Conservation (phyloP, 768 basidiomycete genomes). For the Amanita polypyramis region DNA sequence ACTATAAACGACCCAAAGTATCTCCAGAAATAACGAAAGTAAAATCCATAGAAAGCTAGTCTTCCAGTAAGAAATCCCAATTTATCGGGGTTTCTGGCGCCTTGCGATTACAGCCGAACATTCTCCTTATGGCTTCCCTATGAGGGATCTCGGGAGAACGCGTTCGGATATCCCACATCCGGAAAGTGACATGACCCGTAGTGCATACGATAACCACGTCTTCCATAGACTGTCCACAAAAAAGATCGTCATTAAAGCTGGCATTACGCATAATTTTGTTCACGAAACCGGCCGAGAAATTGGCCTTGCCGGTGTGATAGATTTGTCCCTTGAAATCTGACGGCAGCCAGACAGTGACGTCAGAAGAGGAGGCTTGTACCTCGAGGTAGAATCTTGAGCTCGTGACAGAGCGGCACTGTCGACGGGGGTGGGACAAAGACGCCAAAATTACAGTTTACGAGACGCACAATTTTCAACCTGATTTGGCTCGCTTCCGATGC, state of each 20-base stretch:
- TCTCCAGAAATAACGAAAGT: constrained; percentile 6
- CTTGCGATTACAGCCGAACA: constrained; percentile 51
- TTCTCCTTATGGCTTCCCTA: constrained; percentile 52
- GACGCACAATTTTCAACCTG: constrained; percentile 66
- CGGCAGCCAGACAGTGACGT: constrained; percentile 69
- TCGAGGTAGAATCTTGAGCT: constrained; percentile 54
- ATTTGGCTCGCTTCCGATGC: constrained; percentile 40
- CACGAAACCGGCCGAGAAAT: constrained; percentile 63
- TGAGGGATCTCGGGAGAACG: constrained; percentile 51
- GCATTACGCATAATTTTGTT: constrained; percentile 54
- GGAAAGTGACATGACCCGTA: constrained; percentile 51
- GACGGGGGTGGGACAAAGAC: constrained; percentile 9
- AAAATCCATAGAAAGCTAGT: constrained; percentile 23
- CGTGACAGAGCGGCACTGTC: constrained; percentile 42
- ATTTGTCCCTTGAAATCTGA: constrained; percentile 72
- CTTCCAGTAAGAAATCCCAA: constrained; percentile 76
- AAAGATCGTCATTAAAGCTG: constrained; percentile 31
- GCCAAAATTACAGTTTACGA: constrained; percentile 4
- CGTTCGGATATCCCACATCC: constrained; percentile 72
- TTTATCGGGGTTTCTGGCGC: constrained; percentile 47
- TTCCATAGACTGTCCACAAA: constrained; percentile 25
- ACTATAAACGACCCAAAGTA: constrained; percentile 6
- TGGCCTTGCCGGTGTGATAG: constrained; percentile 36
- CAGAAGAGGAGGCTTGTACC: constrained; percentile 52
- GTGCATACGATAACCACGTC: constrained; percentile 60